Evolutionary conservation across 257 asterid species (phyloP).

Genomic region (Solanum etuberosum): DNA sequence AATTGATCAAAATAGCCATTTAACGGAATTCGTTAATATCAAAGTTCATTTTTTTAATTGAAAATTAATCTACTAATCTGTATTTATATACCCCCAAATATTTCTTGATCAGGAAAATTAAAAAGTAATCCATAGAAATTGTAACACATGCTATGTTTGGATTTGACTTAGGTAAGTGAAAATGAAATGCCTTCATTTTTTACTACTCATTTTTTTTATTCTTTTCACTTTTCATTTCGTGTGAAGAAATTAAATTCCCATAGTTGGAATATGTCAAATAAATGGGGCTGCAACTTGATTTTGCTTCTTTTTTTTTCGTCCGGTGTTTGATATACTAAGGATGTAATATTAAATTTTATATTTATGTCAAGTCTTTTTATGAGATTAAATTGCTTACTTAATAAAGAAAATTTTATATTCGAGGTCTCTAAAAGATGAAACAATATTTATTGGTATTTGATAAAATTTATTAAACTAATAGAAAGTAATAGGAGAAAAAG

Average conservation of each 20-base stretch:
- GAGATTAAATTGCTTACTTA: background rate
- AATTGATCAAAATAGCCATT: background rate
- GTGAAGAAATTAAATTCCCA: slow-evolving; percentile 1
- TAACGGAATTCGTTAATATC: background rate
- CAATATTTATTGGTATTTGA: background rate
- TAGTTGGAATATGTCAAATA: background rate
- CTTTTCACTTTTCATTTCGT: slow-evolving; percentile 1
- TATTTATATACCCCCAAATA: background rate
- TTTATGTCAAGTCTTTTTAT: background rate
- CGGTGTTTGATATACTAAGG: background rate
- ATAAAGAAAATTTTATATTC: background rate
- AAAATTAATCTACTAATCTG: background rate
- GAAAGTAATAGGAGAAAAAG: background rate
- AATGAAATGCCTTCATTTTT: background rate
- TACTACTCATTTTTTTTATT: background rate
- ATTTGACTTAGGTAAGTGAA: background rate
- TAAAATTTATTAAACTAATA: background rate
- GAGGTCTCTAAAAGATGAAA: background rate
- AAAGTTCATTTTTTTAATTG: too few species aligned
- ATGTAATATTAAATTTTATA: background rate
- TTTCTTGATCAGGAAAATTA: background rate
- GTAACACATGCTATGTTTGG: background rate
- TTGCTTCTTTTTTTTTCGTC: background rate
- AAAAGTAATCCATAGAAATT: background rate
- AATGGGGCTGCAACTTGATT: slow-evolving; percentile 26